Evolutionary conservation across 78 protist species (phyloP).

Genomic region (Parvularia atlantis): DNA sequence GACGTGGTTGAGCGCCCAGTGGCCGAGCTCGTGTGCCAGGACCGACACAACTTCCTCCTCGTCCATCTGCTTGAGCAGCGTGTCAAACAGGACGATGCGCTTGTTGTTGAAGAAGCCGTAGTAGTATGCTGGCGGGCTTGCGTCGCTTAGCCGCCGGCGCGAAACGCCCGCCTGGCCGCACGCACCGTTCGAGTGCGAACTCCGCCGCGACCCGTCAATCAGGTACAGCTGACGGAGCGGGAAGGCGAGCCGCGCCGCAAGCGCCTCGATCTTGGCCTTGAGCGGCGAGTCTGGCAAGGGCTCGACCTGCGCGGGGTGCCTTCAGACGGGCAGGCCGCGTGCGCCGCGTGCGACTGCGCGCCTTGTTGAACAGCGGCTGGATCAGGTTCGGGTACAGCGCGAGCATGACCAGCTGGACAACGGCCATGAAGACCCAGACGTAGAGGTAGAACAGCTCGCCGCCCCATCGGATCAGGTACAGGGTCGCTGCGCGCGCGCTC

Average conservation of each 20-base stretch:
- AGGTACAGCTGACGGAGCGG: slow-evolving; percentile 48
- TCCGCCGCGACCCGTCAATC: slow-evolving; percentile 56
- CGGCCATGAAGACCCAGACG: slow-evolving; percentile 23
- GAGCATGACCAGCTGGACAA: slow-evolving; percentile 21
- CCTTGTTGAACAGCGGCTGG: slow-evolving; percentile 74
- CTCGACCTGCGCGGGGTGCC: too few species aligned
- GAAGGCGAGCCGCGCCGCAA: slow-evolving; percentile 19
- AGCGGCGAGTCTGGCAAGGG: slow-evolving; percentile 4
- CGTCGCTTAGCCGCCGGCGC: background rate
- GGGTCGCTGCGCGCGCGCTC: too few species aligned
- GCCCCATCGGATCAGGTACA: background rate
- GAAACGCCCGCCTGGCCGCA: background rate
- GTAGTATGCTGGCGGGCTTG: slow-evolving; percentile 32
- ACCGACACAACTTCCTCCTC: slow-evolving; percentile 35
- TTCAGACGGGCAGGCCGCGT: too few species aligned
- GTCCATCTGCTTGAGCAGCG: slow-evolving; percentile 29
- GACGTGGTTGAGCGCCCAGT: slow-evolving; percentile 50
- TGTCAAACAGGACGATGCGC: slow-evolving; percentile 78
- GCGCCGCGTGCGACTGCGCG: slow-evolving; percentile 37
- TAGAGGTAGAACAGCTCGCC: slow-evolving; percentile 27
- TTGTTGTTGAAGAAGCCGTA: slow-evolving; percentile 65
- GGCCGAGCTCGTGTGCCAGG: slow-evolving; percentile 78
- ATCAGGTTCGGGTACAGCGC: slow-evolving; percentile 59
- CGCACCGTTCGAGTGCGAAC: slow-evolving; percentile 53
- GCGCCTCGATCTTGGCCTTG: slow-evolving; percentile 1